These are phyloP conservation scores for Podila epigama DNA, from an alignment of 192 early-diverging fungal species.

Conservation along the genomic window DNA sequence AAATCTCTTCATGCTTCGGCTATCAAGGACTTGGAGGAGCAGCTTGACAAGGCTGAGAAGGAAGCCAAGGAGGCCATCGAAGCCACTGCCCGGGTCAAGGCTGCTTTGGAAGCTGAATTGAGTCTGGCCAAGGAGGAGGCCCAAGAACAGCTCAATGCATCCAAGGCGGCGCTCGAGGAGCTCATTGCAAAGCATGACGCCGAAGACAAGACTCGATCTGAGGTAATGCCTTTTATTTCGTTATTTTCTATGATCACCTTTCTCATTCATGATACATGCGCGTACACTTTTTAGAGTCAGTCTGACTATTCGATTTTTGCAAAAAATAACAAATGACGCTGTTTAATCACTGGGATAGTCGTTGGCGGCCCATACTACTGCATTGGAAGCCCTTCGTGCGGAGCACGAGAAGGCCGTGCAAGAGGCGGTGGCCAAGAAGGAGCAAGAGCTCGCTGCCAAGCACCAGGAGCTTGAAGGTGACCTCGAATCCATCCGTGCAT, in stretches of 20 bases:
- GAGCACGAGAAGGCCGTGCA: constrained; percentile 17
- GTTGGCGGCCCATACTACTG: constrained; percentile 11
- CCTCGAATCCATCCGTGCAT: constrained; percentile 15
- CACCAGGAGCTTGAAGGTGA: constrained; percentile 18
- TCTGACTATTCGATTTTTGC: too few relatives aligned
- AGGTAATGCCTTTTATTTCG: constrained; percentile 5
- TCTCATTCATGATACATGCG: too few relatives aligned
- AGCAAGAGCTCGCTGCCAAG: constrained; percentile 13
- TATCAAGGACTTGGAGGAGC: constrained; percentile 37
- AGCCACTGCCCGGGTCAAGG: constrained; percentile 9
- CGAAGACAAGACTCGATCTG: constrained; percentile 13
- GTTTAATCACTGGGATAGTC: not conserved
- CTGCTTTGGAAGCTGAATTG: constrained; percentile 24
- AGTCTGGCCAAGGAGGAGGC: constrained; percentile 4
- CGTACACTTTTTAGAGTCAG: not conserved
- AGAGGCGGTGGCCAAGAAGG: constrained; percentile 23
- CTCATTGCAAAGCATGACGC: constrained; percentile 30
- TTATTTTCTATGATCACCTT: too few relatives aligned
- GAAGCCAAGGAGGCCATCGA: constrained; percentile 27
- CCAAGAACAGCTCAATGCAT: constrained; percentile 22
- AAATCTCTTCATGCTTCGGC: constrained; percentile 26
- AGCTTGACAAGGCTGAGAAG: constrained; percentile 30
- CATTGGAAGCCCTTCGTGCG: constrained; percentile 19
- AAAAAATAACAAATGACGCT: not conserved
- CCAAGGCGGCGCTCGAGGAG: constrained; percentile 30